Evolutionary conservation across 805 yeast genomes (phyloP), one percentile per base, ranked within the genome.

Genomic region (Starmerella vaccinii): DNA sequence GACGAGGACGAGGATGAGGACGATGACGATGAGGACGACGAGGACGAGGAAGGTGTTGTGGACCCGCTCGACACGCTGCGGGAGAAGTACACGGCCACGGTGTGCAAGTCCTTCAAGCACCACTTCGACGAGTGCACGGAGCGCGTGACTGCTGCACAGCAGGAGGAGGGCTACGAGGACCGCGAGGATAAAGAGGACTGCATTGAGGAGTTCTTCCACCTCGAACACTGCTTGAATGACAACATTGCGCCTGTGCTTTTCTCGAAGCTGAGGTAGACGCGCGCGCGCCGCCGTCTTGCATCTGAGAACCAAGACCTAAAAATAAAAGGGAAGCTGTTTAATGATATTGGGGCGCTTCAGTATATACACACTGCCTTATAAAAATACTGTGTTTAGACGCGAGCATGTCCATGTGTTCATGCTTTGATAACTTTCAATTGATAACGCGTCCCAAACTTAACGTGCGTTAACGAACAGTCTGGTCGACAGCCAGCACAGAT

Each of bases 201-300:
- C 76, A 83, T 90, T 56, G 97, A 90, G 72, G 98, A 90, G 72
- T 90, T 84, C 70, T 90, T 90, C 87, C 97, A 92, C 72, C 76
- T 89, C 68, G 87, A 87, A 70, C 97, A 90, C 71, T 86, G 94
- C 74, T 61, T 89, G 63, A 87, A 86, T 71, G 92, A 85, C 68
- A 80, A 95, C 74, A 87, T 82, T 67, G 87, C 95, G 57, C 95
- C 95, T 71, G 82, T 80, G 70, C 75, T 89, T 69, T 86, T 89
- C 76, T 72, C 78, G 75, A 84, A 82, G 72, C 80, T 88, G 71
- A 86, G 85, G 71, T 88, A 79, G 52, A 24, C 29, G 2, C 12
- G 15, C 10, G 5, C 8, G 35, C 32, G 9, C 22, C n/a, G 29
- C n/a, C 29, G 35, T 32, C 13, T 18, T 21, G 23, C 23, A 22